phyloP scores from a whole-genome alignment of 75 land plant species.

The Chamaecyparis obtusa region DNA sequence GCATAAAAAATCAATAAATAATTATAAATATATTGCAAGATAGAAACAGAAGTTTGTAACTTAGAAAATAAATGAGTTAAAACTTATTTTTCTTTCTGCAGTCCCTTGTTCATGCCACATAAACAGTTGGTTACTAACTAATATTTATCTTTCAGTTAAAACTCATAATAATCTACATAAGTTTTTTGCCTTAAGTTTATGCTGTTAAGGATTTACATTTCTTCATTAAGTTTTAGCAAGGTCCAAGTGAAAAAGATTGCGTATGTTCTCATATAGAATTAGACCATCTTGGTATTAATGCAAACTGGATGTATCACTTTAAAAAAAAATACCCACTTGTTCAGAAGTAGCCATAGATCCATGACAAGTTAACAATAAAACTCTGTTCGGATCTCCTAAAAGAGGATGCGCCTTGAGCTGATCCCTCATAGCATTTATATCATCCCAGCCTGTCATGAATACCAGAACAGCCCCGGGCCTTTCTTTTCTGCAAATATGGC shows the following conservation, averaged over 20 bases:
- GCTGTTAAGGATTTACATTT: not conserved
- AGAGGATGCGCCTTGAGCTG: conserved; percentile 84
- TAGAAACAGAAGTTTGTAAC: not conserved
- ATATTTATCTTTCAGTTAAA: not conserved
- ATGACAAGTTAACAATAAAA: conserved; percentile 82
- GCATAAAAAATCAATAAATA: not conserved
- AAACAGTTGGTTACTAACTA: not conserved
- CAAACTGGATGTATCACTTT: not conserved
- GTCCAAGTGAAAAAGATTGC: not conserved
- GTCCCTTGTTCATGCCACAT: not conserved
- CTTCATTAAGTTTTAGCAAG: not conserved
- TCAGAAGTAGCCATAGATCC: conserved; percentile 98
- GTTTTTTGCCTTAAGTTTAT: not conserved
- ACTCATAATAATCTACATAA: not conserved
- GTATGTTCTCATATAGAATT: not conserved
- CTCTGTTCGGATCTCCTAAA: conserved; percentile 77
- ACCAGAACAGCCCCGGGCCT: conserved; percentile 89
- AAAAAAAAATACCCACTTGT: conserved; percentile 42
- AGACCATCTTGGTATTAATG: not conserved
- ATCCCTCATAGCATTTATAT: conserved; percentile 82
- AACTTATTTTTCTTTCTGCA: not conserved
- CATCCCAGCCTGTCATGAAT: conserved; percentile 99
- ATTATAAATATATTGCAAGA: not conserved
- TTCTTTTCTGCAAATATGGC: conserved; percentile 82
- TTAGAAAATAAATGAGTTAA: not conserved